Evolutionary conservation across 495 filamentous ascomycete species (phyloP), one percentile per base, ranked within the genome.

Genomic region (Penicillium pulvis): DNA sequence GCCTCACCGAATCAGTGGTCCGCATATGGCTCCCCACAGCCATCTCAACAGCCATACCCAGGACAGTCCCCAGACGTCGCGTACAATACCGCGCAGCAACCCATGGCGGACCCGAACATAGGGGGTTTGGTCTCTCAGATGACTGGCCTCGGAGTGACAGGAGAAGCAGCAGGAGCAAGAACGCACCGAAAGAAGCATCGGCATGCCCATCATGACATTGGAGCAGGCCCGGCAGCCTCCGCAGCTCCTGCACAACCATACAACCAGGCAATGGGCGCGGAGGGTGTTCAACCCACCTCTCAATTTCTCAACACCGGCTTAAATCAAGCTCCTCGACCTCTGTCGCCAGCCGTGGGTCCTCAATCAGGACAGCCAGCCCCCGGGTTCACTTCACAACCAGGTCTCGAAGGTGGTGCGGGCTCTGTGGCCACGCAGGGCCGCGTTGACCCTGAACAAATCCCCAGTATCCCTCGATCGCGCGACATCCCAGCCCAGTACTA

Each of bases 371-470:
- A 60, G 4, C 42, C 85, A 55, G 82, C 82, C 23, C 80, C 84
- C 14, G 83, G 80, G 28, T 83, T 79, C 62, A 75, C 82, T 4
- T 77, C 80, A 80, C 74, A 81, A 71, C 65, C 89, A 84, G 51
- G 80, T 64, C 31, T 74, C 52, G 53, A 69, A 55, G 62, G 63
- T 33, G 74, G 66, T 48, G 68, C 68, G 20, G 75, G 71, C 6
- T 72, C 78, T 16, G 80, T 81, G 14, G 71, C 87, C 23, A 85
- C 88, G 6, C 87, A 92, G 71, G 86, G 88, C 17, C 83, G 83
- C 64, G 87, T 97, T 60, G 91, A 97, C 58, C 90, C 95, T 12
- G 91, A 97, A 65, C 90, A 96, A 58, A 92, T 96, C 57, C 94
- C 94, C 23, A 97, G 93, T 61, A 83, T 99, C 54, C 95, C 94